Conservation (phyloP, 202 grass and related monocot genomes). For the Schoenoplectus triqueter region DNA sequence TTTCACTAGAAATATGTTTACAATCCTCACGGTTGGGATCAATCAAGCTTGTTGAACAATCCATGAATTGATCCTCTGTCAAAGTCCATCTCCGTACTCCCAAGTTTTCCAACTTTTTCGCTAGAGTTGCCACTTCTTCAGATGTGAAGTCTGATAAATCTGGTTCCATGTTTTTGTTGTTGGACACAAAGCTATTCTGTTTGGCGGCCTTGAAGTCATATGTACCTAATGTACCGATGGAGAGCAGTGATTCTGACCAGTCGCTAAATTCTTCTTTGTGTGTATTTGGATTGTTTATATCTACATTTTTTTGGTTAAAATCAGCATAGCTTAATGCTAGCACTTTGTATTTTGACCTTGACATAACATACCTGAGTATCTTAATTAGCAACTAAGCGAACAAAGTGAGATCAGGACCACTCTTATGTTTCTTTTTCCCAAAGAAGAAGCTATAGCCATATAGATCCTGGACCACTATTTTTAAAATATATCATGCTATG, state of each 20-base stretch:
- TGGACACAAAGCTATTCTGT: slow-evolving; percentile 35
- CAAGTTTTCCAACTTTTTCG: slow-evolving; percentile 56
- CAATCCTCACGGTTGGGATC: slow-evolving; percentile 39
- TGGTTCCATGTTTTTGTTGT: slow-evolving; percentile 37
- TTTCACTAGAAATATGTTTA: slow-evolving; percentile 36
- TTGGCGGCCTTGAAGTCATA: slow-evolving; percentile 50
- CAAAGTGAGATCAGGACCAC: slow-evolving; percentile 13
- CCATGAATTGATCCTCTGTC: slow-evolving; percentile 30
- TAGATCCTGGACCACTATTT: too few species aligned
- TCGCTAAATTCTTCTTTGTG: slow-evolving; percentile 63
- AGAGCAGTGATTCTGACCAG: slow-evolving; percentile 65
- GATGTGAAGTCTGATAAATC: slow-evolving; percentile 49
- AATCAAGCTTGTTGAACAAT: slow-evolving; percentile 30
- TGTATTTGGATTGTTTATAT: slow-evolving; percentile 45
- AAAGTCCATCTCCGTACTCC: slow-evolving; percentile 46
- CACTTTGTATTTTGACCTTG: slow-evolving; percentile 13
- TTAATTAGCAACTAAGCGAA: neutral
- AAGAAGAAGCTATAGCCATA: neutral
- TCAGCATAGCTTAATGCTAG: slow-evolving; percentile 20
- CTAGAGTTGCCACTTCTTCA: slow-evolving; percentile 63
- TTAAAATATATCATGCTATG: too few species aligned
- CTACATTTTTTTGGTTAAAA: slow-evolving; percentile 39
- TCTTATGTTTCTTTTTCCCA: neutral
- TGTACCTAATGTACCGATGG: slow-evolving; percentile 78
- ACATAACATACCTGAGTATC: neutral